Conservation (phyloP, 306 rosid species). For the Dryas drummondii region DNA sequence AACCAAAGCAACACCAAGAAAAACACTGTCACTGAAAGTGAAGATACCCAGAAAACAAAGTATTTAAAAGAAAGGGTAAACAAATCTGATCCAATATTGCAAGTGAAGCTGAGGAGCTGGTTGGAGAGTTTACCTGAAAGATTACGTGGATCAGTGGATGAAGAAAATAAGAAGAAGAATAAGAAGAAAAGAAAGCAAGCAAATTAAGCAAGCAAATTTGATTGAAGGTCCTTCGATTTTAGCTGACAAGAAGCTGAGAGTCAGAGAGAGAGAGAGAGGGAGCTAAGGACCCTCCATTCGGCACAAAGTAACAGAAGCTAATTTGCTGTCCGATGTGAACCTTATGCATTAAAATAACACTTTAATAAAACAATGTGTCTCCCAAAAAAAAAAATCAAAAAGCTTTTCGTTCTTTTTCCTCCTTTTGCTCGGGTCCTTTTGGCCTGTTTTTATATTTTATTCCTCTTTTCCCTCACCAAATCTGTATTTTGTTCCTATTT, state of each 20-base stretch:
- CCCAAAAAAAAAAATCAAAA: neutral
- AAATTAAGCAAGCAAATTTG: neutral
- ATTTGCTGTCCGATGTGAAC: slow-evolving; percentile 55
- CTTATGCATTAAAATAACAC: slow-evolving; percentile 56
- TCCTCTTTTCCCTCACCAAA: slow-evolving; percentile 1
- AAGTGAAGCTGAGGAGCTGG: slow-evolving; percentile 25
- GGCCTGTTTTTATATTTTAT: neutral
- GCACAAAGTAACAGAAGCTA: slow-evolving; percentile 59
- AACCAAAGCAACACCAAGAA: neutral
- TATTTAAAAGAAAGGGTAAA: slow-evolving; percentile 7
- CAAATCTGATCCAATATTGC: slow-evolving; percentile 22
- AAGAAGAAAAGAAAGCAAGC: neutral
- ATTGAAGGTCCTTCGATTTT: slow-evolving; percentile 24
- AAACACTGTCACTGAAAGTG: slow-evolving; percentile 16
- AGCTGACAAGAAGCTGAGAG: slow-evolving; percentile 26
- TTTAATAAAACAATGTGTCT: slow-evolving; percentile 23
- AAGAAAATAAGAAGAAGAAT: slow-evolving; percentile 21
- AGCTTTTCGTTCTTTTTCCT: neutral
- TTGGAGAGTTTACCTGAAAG: slow-evolving; percentile 49
- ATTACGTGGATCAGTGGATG: slow-evolving; percentile 36
- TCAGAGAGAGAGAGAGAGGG: slow-evolving; percentile 21
- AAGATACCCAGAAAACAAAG: slow-evolving; percentile 9
- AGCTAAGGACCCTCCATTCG: slow-evolving; percentile 69
- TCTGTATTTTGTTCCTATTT: neutral
- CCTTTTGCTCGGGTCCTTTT: neutral